Evolutionary conservation across 306 rosid genomes (phyloP), one percentile per base, ranked within the genome.

Genomic region (Chamaecrista fasciculata): DNA sequence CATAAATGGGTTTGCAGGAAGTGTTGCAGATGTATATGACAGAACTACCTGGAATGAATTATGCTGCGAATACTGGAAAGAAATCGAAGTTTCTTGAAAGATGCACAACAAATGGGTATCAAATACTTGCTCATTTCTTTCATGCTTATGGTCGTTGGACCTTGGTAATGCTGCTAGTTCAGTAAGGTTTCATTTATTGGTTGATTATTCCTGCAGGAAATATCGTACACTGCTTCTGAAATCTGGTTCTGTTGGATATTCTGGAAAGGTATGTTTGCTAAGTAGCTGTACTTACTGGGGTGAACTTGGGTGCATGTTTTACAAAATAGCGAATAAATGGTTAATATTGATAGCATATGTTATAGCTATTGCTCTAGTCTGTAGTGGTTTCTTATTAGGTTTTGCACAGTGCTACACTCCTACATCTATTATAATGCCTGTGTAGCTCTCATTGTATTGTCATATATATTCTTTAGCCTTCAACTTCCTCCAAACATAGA

Each of bases 61-160:
- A 73, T 80, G 98, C 98, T 58, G 95, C 98, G 0, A 87, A 92
- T 81, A 89, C 98, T 0, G 98, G 98, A 78, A 92, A 89, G 66
- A 72, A 83, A 66, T 89, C 98, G 0, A 87, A 66, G 70, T 92
- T 92, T 72, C 86, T 92, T 50, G 92, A 92, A 71, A 84, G 87
- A 89, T 92, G 96, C 61, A 87, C 89, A 60, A 86, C 81, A 29
- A 92, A 87, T 71, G 96, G 98, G 96, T 92, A 87, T 39, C 33
- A 4, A 20, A 26, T 49, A 56, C 58, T 57, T 21, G 0, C 50
- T 70, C 58, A 11, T 37, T 55, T 34, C 20, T 28, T 66, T 72
- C 28, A 42, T 67, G 73, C 3, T 57, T 20, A 36, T 63, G 25
- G 59, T 75, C 33, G 9, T 39, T 80, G 51, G 9, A 6, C 3